These are phyloP conservation scores for Thuidium tamariscinum DNA, from an alignment of 225 moss, liverwort and hornwort species.

Conservation along the genomic window DNA sequence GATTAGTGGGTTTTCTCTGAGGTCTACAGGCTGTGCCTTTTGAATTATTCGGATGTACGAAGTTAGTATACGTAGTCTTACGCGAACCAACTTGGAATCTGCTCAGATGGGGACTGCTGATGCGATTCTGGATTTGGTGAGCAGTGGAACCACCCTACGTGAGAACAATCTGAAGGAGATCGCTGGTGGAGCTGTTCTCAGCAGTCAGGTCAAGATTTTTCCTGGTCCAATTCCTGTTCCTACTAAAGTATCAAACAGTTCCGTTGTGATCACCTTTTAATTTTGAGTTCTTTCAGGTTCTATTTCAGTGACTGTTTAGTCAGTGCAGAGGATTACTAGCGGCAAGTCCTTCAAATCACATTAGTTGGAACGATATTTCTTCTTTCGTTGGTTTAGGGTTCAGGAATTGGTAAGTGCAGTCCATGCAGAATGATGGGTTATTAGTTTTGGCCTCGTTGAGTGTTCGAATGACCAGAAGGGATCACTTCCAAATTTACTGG, in stretches of 20 bases:
- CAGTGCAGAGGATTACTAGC: background rate
- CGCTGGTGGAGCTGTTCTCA: slow-evolving; percentile 59
- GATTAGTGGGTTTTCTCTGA: no score
- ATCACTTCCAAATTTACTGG: background rate
- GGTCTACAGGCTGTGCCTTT: background rate
- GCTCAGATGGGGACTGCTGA: slow-evolving; percentile 95
- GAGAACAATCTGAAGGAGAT: slow-evolving; percentile 97
- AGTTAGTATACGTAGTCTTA: background rate
- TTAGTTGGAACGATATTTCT: background rate
- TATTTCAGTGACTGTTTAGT: no score
- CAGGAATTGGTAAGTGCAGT: background rate
- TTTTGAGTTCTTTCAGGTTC: background rate
- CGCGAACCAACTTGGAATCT: background rate
- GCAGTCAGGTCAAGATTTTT: slow-evolving; percentile 56
- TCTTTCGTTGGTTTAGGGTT: background rate
- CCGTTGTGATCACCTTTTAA: background rate
- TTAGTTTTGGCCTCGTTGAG: background rate
- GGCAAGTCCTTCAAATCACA: background rate
- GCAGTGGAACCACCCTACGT: slow-evolving; percentile 92
- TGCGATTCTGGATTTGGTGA: slow-evolving; percentile 91
- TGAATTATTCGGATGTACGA: background rate
- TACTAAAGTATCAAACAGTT: background rate
- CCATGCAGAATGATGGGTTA: background rate
- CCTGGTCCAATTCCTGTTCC: background rate
- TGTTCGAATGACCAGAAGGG: background rate